phyloP scores from a whole-genome alignment of 2,329 filamentous ascomycete genomes.

The Fusarium sterilihyphosum region DNA sequence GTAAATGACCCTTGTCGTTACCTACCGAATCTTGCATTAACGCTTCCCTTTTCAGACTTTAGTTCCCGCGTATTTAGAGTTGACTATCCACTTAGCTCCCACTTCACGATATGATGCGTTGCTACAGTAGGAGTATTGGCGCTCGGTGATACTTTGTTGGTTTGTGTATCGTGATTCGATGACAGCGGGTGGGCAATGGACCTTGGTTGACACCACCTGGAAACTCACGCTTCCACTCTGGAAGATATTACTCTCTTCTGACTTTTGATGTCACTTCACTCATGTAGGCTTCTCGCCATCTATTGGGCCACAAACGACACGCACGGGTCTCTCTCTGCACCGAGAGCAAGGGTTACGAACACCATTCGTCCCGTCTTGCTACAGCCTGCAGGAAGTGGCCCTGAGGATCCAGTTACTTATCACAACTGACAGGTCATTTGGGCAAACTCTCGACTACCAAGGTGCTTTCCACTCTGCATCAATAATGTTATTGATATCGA shows the following conservation, averaged over 20 bases:
- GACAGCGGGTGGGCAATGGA: background rate
- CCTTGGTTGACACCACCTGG: no score
- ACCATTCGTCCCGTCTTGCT: background rate
- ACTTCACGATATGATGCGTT: background rate
- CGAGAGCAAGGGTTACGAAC: background rate
- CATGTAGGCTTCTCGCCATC: accelerated
- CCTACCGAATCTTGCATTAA: background rate
- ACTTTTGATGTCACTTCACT: background rate
- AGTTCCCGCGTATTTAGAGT: background rate
- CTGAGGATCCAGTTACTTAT: background rate
- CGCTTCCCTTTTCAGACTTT: background rate
- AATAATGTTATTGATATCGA: no score
- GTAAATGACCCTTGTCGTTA: background rate
- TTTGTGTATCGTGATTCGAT: background rate
- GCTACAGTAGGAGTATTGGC: no score
- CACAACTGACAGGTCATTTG: background rate
- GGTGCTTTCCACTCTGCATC: background rate
- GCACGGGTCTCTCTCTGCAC: background rate
- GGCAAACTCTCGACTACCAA: background rate
- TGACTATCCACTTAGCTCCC: background rate
- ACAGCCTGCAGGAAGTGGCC: no score
- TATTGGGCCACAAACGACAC: background rate
- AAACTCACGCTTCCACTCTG: background rate
- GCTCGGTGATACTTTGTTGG: background rate
- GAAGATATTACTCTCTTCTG: background rate